Conservation (phyloP, 495 filamentous ascomycete species). For the Hamigera avellanea region DNA sequence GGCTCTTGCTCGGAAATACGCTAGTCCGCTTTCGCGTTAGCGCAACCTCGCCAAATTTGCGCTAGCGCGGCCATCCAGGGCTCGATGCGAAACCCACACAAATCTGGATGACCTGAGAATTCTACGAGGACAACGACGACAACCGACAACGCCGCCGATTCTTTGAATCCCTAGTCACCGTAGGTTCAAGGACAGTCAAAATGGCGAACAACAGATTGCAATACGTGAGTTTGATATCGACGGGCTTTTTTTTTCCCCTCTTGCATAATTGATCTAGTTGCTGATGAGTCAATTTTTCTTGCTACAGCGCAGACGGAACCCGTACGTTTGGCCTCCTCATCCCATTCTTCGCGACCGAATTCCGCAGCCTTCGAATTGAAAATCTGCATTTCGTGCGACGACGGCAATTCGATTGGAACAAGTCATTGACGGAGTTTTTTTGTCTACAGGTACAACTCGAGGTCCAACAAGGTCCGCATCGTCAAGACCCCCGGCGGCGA, state of each 20-base stretch:
- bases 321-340: conserved; percentile 47
- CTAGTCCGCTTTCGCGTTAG: conserved; percentile 25
- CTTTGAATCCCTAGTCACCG: conserved; percentile 26
- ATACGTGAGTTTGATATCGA: conserved; percentile 45
- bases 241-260: background rate
- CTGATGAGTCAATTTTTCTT: conserved; percentile 12
- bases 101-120: conserved; percentile 31
- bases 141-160: conserved; percentile 45
- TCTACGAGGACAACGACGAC: conserved; percentile 41
- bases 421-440: conserved; percentile 26
- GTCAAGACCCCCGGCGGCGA: conserved; percentile 93
- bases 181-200: conserved; percentile 40
- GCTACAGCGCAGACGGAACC: conserved; percentile 70
- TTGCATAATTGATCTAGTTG: conserved; percentile 3
- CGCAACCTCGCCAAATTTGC: conserved; percentile 34
- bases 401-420: conserved; percentile 7
- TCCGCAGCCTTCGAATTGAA: conserved; percentile 1
- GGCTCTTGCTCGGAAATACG: conserved; percentile 15
- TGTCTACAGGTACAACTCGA: conserved; percentile 75
- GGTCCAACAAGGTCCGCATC: conserved; percentile 91
- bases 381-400: background rate
- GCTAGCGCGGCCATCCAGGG: conserved; percentile 30
- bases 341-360: conserved; percentile 7
- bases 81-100: conserved; percentile 39
- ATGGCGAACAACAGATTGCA: conserved; percentile 63